Percentiles rank a stretch among this genome's conserved stretches.
phyloP scores from a whole-genome alignment of 2,329 filamentous ascomycete species.

The Apiospora marii region DNA sequence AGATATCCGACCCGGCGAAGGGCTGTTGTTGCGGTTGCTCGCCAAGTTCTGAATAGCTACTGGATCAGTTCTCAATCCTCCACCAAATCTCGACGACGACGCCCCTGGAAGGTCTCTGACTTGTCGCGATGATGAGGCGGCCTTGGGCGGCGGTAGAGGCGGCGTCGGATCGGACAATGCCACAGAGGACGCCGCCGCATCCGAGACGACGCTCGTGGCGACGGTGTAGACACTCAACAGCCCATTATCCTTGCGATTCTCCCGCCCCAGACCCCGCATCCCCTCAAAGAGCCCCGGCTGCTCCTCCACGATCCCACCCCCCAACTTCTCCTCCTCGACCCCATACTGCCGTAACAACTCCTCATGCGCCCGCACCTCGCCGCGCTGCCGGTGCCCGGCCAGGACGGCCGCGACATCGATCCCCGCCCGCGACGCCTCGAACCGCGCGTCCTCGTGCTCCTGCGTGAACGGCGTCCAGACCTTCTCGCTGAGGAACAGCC shows the following conservation, averaged over 20 bases:
- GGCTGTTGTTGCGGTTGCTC: neutral
- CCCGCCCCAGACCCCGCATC: neutral
- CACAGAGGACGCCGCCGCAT: neutral
- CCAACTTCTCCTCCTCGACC: constrained; percentile 23
- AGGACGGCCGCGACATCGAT: constrained; percentile 37
- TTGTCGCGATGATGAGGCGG: neutral
- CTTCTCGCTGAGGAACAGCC: constrained; percentile 36
- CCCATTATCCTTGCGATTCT: neutral
- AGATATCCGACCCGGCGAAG: neutral
- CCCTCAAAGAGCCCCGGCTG: constrained; percentile 7
- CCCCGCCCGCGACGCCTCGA: constrained; percentile 34
- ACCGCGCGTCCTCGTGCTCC: constrained; percentile 26
- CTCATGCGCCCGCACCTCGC: constrained; percentile 36
- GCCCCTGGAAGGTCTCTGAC: neutral
- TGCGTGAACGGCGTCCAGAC: constrained; percentile 38
- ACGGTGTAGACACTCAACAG: neutral
- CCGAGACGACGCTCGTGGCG: neutral
- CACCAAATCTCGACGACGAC: neutral
- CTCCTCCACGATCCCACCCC: neutral
- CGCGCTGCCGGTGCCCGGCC: constrained; percentile 25
- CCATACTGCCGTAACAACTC: constrained; percentile 37
- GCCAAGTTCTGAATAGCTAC: neutral
- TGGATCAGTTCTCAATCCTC: neutral
- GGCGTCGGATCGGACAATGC: neutral
- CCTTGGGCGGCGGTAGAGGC: neutral